A percentile compares a stretch with the other conserved stretches of the same genome.
Conservation (phyloP, 805 yeast species). For the Candida argentea region DNA sequence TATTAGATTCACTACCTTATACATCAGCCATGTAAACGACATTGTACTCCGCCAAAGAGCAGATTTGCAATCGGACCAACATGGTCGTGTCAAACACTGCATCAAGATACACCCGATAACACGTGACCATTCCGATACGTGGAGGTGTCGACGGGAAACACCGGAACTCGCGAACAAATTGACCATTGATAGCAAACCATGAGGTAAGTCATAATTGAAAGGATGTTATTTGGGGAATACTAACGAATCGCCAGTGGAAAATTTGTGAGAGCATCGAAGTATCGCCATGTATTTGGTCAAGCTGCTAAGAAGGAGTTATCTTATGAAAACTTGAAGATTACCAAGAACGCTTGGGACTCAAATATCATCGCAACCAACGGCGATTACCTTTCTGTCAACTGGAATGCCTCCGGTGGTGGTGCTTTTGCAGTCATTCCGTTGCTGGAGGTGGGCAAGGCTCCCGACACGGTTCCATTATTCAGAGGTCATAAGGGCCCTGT, state of each 20-base stretch:
- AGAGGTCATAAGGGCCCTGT: conserved; percentile 95
- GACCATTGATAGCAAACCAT: conserved; percentile 1
- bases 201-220: conserved; percentile 1
- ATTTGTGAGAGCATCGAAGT: conserved; percentile 94
- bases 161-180: conserved; percentile 1
- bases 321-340: conserved; percentile 65
- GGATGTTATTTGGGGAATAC: not conserved
- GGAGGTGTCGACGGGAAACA: no score
- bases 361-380: conserved; percentile 84
- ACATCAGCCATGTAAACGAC: no score
- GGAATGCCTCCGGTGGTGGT: conserved; percentile 97
- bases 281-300: conserved; percentile 94
- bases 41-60: no score
- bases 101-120: no score
- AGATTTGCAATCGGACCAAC: no score
- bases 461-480: conserved; percentile 86
- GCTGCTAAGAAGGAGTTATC: conserved; percentile 58
- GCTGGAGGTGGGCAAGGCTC: conserved; percentile 79
- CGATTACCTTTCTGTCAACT: conserved; percentile 73
- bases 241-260: conserved; percentile 45
- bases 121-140: no score
- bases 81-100: no score
- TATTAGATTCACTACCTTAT: no score
- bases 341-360: conserved; percentile 95
- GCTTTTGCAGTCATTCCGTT: conserved; percentile 92